A percentile compares a stretch with the other conserved stretches of the same genome.
These are phyloP conservation scores for Laguncularia racemosa DNA, from an alignment of 345 rosid species.

Conservation along the genomic window DNA sequence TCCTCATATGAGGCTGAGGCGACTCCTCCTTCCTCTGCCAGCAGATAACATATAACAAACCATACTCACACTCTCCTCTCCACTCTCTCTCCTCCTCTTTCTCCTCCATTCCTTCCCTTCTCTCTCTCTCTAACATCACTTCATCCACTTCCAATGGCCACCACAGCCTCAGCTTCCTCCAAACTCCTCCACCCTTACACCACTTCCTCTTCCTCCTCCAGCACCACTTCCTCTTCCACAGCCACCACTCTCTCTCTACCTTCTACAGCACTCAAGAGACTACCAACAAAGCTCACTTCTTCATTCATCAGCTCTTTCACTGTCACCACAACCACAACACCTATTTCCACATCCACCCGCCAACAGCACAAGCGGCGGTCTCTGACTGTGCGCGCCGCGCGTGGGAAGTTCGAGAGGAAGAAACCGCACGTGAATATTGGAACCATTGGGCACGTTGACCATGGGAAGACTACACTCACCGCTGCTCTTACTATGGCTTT, in stretches of 20 bases:
- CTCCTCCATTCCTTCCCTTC: slow-evolving; percentile 22
- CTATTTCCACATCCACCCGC: slow-evolving; percentile 1
- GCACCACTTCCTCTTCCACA: not conserved
- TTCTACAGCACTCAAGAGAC: slow-evolving; percentile 26
- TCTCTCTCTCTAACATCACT: slow-evolving; percentile 21
- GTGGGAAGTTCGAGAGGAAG: slow-evolving; percentile 87
- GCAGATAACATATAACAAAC: too few species aligned
- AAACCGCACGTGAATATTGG: slow-evolving; percentile 92
- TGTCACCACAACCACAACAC: slow-evolving; percentile 12
- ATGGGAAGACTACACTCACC: slow-evolving; percentile 85
- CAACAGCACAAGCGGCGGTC: slow-evolving; percentile 26
- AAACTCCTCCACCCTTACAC: slow-evolving; percentile 32
- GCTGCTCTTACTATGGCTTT: slow-evolving; percentile 93
- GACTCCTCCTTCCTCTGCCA: too few species aligned
- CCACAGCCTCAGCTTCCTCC: slow-evolving; percentile 44
- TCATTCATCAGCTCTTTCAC: slow-evolving; percentile 52
- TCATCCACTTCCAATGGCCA: slow-evolving; percentile 36
- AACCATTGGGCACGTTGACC: slow-evolving; percentile 95
- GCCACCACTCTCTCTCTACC: slow-evolving; percentile 19
- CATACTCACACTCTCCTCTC: not conserved
- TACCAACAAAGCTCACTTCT: slow-evolving; percentile 37
- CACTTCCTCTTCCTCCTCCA: slow-evolving; percentile 14
- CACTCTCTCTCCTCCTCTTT: slow-evolving; percentile 9
- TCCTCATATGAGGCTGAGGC: too few species aligned
- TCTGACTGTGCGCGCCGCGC: slow-evolving; percentile 69